A percentile compares a stretch with the other conserved stretches of the same genome.
Evolutionary conservation across 768 basidiomycete species (phyloP).

Genomic region (Postia placenta): DNA sequence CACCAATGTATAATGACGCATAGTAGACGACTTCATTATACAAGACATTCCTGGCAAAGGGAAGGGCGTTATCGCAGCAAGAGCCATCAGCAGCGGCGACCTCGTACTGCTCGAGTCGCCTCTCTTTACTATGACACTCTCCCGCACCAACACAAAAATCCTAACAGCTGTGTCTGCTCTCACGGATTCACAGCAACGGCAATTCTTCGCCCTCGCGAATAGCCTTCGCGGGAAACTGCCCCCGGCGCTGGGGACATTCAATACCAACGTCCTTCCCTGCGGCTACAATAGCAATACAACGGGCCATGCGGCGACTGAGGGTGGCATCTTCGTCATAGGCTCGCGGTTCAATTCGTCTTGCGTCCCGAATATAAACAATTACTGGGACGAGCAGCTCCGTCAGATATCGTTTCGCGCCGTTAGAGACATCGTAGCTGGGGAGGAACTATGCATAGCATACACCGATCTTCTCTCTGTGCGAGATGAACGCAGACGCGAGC

Average conservation of each 20-base stretch:
- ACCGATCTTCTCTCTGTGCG: slow-evolving; percentile 12
- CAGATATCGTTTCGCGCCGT: slow-evolving; percentile 22
- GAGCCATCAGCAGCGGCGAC: slow-evolving; percentile 17
- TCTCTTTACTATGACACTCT: slow-evolving; percentile 11
- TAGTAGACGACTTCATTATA: neutral
- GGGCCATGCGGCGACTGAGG: neutral
- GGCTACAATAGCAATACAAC: slow-evolving; percentile 1
- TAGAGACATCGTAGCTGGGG: slow-evolving; percentile 19
- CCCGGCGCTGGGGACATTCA: slow-evolving; percentile 17
- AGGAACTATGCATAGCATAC: slow-evolving; percentile 27
- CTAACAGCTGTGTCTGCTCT: slow-evolving; percentile 7
- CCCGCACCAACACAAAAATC: slow-evolving; percentile 6
- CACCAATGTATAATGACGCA: neutral
- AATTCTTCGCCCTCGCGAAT: slow-evolving; percentile 17
- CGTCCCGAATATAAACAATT: slow-evolving; percentile 20
- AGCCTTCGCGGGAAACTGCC: slow-evolving; percentile 5
- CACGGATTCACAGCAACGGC: slow-evolving; percentile 13
- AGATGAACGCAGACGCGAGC: slow-evolving; percentile 12
- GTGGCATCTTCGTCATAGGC: slow-evolving; percentile 17
- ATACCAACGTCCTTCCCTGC: slow-evolving; percentile 22
- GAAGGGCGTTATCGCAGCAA: slow-evolving; percentile 21
- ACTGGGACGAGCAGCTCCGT: slow-evolving; percentile 14
- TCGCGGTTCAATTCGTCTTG: slow-evolving; percentile 24
- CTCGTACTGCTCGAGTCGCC: slow-evolving; percentile 21
- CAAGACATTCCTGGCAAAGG: slow-evolving; percentile 12